phyloP scores from a whole-genome alignment of 768 basidiomycete species.

The Termitomyces eurrhizus region DNA sequence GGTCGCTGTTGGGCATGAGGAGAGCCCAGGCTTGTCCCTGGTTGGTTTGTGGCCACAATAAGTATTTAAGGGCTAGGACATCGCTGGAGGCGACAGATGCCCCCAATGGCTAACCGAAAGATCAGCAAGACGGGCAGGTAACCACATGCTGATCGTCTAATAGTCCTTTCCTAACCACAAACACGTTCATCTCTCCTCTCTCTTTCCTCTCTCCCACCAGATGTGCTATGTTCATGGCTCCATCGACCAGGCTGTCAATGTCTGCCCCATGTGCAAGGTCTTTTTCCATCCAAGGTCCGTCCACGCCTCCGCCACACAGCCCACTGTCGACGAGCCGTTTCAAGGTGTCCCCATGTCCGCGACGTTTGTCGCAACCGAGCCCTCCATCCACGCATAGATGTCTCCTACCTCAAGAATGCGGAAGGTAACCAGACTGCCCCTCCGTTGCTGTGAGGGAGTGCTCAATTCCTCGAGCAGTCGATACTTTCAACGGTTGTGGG shows the following conservation, averaged over 20 bases:
- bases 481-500: constrained; percentile 82
- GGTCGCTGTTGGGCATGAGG: constrained; percentile 23
- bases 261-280: constrained; percentile 85
- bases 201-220: constrained; percentile 17
- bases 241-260: constrained; percentile 59
- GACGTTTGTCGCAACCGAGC: constrained; percentile 74
- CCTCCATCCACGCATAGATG: constrained; percentile 72
- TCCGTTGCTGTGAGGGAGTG: constrained; percentile 10
- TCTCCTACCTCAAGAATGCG: constrained; percentile 81
- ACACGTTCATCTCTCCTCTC: constrained; percentile 23
- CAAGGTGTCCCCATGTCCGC: constrained; percentile 72
- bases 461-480: constrained; percentile 41
- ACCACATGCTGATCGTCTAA: constrained; percentile 30
- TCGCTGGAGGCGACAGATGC: background rate
- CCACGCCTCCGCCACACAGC: constrained; percentile 6
- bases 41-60: constrained; percentile 17
- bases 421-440: constrained; percentile 53
- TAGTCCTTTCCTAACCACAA: constrained; percentile 27
- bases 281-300: constrained; percentile 62
- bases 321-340: constrained; percentile 19
- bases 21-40: constrained; percentile 11
- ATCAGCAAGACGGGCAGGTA: constrained; percentile 28
- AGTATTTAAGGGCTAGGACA: constrained; percentile 16
- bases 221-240: constrained; percentile 79
- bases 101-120: constrained; percentile 24